A percentile compares a stretch with the other conserved stretches of the same genome.
Evolutionary conservation across 345 rosid genomes (phyloP).

Genomic region (Syzygium grande): DNA sequence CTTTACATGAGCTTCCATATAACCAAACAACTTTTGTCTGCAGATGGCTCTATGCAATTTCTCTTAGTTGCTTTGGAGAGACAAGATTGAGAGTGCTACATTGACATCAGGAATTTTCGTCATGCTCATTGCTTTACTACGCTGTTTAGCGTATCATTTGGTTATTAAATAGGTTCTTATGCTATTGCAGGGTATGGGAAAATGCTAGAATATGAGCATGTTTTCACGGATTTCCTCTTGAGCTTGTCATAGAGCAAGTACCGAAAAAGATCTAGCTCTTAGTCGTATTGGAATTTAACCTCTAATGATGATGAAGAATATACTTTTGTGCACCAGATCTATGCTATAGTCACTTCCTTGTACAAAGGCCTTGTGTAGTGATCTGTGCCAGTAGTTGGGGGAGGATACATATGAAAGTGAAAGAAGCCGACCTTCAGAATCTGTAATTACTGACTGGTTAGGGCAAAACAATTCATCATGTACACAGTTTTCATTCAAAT

Average conservation of each 20-base stretch:
- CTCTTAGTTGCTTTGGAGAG: background rate
- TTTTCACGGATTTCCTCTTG: conserved; percentile 63
- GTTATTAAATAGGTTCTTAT: no score
- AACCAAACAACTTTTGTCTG: background rate
- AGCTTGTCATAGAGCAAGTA: conserved; percentile 39
- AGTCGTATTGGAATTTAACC: background rate
- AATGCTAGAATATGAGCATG: conserved; percentile 70
- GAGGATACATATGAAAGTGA: background rate
- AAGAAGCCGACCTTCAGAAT: background rate
- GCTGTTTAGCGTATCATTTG: background rate
- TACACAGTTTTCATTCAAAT: background rate
- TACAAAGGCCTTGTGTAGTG: background rate
- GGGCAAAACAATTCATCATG: background rate
- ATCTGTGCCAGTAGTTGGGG: background rate
- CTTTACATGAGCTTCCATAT: background rate
- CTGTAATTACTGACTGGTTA: background rate
- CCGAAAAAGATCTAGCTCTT: background rate
- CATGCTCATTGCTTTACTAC: background rate
- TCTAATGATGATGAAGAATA: background rate
- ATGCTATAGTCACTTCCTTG: background rate
- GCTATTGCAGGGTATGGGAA: conserved; percentile 58
- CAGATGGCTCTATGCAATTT: background rate
- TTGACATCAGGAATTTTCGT: background rate
- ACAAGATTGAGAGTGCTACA: background rate
- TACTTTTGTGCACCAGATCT: background rate